A percentile compares a stretch with the other conserved stretches of the same genome.
These are phyloP conservation scores for Discostella stelligeroides DNA, from an alignment of 108 stramenopile genomes.

Conservation along the genomic window DNA sequence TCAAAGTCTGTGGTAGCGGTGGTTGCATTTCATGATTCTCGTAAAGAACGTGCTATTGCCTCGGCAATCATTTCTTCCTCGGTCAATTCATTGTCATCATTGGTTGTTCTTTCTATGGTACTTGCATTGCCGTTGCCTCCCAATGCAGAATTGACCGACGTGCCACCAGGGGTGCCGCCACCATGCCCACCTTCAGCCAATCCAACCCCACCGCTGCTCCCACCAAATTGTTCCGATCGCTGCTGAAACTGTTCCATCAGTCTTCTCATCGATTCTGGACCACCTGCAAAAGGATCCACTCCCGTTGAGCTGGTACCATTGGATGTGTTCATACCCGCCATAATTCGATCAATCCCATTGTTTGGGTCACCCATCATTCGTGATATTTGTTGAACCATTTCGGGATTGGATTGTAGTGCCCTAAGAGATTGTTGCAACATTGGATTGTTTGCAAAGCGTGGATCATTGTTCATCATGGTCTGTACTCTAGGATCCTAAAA, in stretches of 20 bases:
- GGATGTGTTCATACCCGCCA: slow-evolving; percentile 33
- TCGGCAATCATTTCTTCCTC: slow-evolving; percentile 94
- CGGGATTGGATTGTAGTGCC: slow-evolving; percentile 63
- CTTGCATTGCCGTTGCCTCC: slow-evolving; percentile 6
- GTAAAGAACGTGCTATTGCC: slow-evolving; percentile 85
- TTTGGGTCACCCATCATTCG: slow-evolving; percentile 68
- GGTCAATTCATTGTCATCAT: slow-evolving; percentile 59
- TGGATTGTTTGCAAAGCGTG: slow-evolving; percentile 66
- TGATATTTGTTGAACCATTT: slow-evolving; percentile 66
- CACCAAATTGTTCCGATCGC: slow-evolving; percentile 27
- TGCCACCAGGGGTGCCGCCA: neutral
- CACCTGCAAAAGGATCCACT: slow-evolving; percentile 24
- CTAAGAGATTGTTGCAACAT: slow-evolving; percentile 64
- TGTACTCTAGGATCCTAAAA: slow-evolving; percentile 80
- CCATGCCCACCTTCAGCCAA: slow-evolving; percentile 14
- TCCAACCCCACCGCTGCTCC: slow-evolving; percentile 20
- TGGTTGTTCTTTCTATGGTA: neutral
- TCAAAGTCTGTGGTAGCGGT: too few species aligned
- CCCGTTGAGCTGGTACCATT: slow-evolving; percentile 5
- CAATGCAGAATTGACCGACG: neutral
- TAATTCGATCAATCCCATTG: slow-evolving; percentile 50
- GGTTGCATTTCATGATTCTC: slow-evolving; percentile 62
- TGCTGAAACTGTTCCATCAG: slow-evolving; percentile 45
- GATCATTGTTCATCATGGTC: slow-evolving; percentile 80
- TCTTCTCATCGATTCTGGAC: slow-evolving; percentile 39